Conservation (phyloP, 805 yeast species). For the Lipomyces mesembrius region DNA sequence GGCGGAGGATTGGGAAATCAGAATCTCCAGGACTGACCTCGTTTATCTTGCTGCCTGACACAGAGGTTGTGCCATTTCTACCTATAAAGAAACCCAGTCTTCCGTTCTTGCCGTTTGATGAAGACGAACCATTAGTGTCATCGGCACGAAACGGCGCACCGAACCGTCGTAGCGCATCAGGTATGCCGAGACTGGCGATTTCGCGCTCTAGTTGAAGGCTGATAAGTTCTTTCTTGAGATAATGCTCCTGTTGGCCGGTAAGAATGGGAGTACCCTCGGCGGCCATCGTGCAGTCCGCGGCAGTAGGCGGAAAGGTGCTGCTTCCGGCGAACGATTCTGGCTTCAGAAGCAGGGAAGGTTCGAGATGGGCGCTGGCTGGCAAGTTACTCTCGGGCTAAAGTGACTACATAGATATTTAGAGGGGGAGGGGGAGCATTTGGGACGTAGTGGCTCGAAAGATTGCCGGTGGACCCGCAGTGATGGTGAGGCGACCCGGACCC, state of each 20-base stretch:
- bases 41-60: conserved; percentile 9
- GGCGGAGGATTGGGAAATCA: conserved; percentile 70
- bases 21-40: conserved; percentile 41
- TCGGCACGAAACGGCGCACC: conserved; percentile 73
- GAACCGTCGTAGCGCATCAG: conserved; percentile 65
- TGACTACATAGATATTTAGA: background rate
- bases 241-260: conserved; percentile 78
- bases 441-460: background rate
- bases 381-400: background rate
- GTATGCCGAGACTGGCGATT: conserved; percentile 60
- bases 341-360: background rate
- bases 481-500: background rate
- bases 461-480: background rate
- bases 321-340: background rate
- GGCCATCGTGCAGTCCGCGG: conserved; percentile 1
- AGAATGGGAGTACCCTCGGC: conserved; percentile 39
- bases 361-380: background rate
- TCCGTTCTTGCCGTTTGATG: background rate
- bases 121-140: background rate
- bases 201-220: conserved; percentile 66
- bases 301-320: background rate
- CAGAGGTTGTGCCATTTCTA: background rate
- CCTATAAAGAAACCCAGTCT: conserved; percentile 2
- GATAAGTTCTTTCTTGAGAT: conserved; percentile 79
- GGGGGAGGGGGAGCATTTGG: background rate